These are phyloP conservation scores for Ceratobasidium theobromae DNA, from an alignment of 1,284 basidiomycete genomes.

Conservation along the genomic window DNA sequence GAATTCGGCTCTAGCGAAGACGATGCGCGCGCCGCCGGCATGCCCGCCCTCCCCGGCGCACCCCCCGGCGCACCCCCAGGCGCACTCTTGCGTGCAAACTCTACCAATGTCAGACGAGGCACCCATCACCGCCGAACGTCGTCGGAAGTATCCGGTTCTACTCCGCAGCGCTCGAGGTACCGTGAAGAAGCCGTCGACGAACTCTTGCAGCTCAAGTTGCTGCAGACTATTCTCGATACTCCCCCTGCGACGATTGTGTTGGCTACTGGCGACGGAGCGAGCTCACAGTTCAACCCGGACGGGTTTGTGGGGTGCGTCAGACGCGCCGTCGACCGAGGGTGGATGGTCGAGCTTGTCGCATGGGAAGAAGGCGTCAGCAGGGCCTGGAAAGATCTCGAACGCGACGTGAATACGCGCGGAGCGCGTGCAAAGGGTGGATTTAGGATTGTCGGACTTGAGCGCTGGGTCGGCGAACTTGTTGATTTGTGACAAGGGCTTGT, in stretches of 20 bases:
- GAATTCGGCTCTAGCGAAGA: constrained; percentile 18
- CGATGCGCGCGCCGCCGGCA: constrained; percentile 9
- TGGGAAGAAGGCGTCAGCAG: constrained; percentile 79
- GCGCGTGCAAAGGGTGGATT: constrained; percentile 34
- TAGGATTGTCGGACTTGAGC: constrained; percentile 59
- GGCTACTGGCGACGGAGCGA: constrained; percentile 86
- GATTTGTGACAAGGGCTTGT: constrained; percentile 24
- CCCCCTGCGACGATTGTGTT: constrained; percentile 75
- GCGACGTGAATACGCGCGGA: constrained; percentile 38
- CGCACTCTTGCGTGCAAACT: too few species aligned
- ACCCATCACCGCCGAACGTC: constrained; percentile 28
- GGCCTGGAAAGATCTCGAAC: constrained; percentile 48
- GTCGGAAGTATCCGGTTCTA: constrained; percentile 7
- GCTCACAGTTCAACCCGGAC: constrained; percentile 84
- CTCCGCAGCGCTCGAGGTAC: constrained; percentile 58
- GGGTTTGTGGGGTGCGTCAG: constrained; percentile 83
- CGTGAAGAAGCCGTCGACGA: constrained; percentile 88
- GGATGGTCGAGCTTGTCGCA: constrained; percentile 84
- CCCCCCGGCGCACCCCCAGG: too few species aligned
- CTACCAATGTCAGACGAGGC: too few species aligned
- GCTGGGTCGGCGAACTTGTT: constrained; percentile 56
- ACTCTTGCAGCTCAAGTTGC: constrained; percentile 80
- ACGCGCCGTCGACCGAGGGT: constrained; percentile 78
- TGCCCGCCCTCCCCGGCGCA: constrained; percentile 5
- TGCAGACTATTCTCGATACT: constrained; percentile 73